Percentiles rank a stretch among this genome's conserved stretches.
phyloP scores from a whole-genome alignment of 768 basidiomycete species.

The Tylopilus subfusipes region DNA sequence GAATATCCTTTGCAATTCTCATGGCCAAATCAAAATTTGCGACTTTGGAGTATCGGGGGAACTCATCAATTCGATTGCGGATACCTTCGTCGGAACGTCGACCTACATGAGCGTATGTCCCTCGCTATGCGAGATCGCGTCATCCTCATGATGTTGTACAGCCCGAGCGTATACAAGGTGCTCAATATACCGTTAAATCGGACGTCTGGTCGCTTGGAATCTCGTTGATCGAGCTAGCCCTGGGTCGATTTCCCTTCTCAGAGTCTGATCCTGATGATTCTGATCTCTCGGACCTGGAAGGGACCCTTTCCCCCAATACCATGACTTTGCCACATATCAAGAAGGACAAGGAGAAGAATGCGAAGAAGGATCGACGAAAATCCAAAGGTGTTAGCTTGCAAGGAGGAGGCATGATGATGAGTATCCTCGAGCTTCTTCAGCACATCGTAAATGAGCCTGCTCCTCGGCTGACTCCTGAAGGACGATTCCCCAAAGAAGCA shows the following conservation, averaged over 20 bases:
- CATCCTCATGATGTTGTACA: constrained; percentile 34
- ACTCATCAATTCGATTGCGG: constrained; percentile 97
- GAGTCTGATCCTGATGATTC: constrained; percentile 75
- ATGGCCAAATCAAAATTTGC: constrained; percentile 96
- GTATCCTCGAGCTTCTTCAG: constrained; percentile 92
- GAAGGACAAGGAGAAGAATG: constrained; percentile 40
- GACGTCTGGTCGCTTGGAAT: constrained; percentile 99
- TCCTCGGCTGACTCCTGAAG: constrained; percentile 75
- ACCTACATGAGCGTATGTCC: constrained; percentile 97
- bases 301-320: constrained; percentile 70
- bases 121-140: constrained; percentile 9
- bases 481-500: constrained; percentile 67
- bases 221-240: constrained; percentile 92
- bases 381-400: constrained; percentile 90
- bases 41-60: constrained; percentile 99
- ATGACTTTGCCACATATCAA: constrained; percentile 40
- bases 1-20: constrained; percentile 92
- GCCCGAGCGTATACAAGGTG: constrained; percentile 99
- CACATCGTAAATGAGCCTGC: constrained; percentile 99
- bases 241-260: constrained; percentile 96
- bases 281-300: constrained; percentile 74
- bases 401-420: constrained; percentile 97
- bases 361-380: constrained; percentile 80
- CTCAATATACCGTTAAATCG: constrained; percentile 97
- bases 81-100: constrained; percentile 98